Evolutionary conservation across 768 basidiomycete species (phyloP).

Genomic region (Boletus bicolor): DNA sequence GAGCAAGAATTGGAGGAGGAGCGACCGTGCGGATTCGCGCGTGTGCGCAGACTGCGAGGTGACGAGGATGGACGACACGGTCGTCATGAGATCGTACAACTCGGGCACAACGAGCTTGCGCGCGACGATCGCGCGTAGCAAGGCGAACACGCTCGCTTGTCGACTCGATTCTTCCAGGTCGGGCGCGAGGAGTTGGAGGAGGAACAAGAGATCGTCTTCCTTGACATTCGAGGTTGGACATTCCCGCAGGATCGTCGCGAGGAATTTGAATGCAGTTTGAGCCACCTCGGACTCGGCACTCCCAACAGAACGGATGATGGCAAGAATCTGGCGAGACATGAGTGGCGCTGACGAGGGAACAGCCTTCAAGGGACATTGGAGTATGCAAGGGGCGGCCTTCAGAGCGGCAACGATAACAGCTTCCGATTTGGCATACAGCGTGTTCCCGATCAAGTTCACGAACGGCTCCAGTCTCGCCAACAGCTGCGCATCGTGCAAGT

Average conservation of each 20-base stretch:
- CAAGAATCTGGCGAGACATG: conserved; percentile 78
- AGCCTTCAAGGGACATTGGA: conserved; percentile 78
- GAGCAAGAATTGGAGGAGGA: conserved; percentile 89
- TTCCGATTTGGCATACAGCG: conserved; percentile 79
- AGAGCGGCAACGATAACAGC: conserved; percentile 73
- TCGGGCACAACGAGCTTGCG: conserved; percentile 93
- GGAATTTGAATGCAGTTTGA: conserved; percentile 82
- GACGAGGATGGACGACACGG: conserved; percentile 87
- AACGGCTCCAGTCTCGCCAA: conserved; percentile 85
- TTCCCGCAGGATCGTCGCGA: conserved; percentile 89
- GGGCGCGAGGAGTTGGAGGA: conserved; percentile 82
- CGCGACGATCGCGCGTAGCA: conserved; percentile 86
- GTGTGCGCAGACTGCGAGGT: conserved; percentile 89
- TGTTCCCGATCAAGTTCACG: conserved; percentile 84
- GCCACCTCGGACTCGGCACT: conserved; percentile 88
- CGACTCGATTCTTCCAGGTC: conserved; percentile 88
- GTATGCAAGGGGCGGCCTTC: conserved; percentile 75
- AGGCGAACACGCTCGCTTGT: conserved; percentile 81
- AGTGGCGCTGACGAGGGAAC: conserved; percentile 76
- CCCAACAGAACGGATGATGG: conserved; percentile 77
- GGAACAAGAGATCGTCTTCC: conserved; percentile 83
- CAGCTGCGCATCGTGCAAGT: conserved; percentile 71
- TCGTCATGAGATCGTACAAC: conserved; percentile 96
- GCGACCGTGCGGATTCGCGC: conserved; percentile 85
- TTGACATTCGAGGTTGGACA: conserved; percentile 76